phyloP scores from a whole-genome alignment of 208 protist species.

The Histomonas meleagridis region DNA sequence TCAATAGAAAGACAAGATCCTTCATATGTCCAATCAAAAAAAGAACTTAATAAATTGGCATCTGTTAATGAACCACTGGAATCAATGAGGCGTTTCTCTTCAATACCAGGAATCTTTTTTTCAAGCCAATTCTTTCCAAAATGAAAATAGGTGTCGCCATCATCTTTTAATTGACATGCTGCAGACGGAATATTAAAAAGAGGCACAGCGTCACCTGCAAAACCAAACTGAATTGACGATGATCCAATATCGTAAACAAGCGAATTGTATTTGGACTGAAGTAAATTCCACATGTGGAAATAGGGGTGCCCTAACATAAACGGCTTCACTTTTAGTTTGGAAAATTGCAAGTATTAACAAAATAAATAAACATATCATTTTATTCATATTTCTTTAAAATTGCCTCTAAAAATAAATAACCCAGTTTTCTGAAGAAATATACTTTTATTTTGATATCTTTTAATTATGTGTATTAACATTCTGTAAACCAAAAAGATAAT shows the following conservation, averaged over 20 bases:
- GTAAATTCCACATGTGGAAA: too few relatives aligned
- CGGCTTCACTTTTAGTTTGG: too few relatives aligned
- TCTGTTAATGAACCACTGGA: neutral
- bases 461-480: too few relatives aligned
- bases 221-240: neutral
- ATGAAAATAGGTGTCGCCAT: neutral
- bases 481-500: too few relatives aligned
- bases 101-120: neutral
- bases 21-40: conserved; percentile 17
- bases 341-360: too few relatives aligned
- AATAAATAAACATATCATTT: too few relatives aligned
- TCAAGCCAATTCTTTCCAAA: neutral
- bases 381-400: too few relatives aligned
- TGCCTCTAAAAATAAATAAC: too few relatives aligned
- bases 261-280: too few relatives aligned
- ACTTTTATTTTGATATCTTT: too few relatives aligned
- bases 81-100: neutral
- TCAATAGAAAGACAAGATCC: neutral
- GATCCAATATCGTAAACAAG: neutral
- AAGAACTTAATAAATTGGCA: neutral
- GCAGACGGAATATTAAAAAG: neutral
- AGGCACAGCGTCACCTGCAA: conserved; percentile 13
- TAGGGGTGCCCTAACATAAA: too few relatives aligned
- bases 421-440: too few relatives aligned
- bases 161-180: neutral